Evolutionary conservation across 495 filamentous ascomycete species (phyloP), one percentile per base, ranked within the genome.

Genomic region (Penicillium flavigenum): DNA sequence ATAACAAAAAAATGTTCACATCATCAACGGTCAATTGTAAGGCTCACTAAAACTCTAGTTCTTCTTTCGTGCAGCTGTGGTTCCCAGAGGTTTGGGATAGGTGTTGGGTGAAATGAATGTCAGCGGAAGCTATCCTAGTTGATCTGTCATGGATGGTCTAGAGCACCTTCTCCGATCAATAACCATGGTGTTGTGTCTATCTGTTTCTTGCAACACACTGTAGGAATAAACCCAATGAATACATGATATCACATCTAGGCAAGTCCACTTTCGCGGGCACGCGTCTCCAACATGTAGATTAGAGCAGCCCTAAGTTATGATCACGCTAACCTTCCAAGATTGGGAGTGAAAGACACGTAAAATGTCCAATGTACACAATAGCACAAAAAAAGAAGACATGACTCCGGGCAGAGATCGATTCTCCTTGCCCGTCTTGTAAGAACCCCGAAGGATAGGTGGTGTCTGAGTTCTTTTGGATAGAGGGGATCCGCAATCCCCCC

Each of bases 1-100:
- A 55, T 55, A 55, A 34, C 53, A 47, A 55, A 24, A 51, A 51
- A 47, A 47, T 47, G 44, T 32, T 39, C 43, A 55, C 53, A 54
- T 43, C 42, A 45, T 38, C 36, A 29, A 39, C 43, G 43, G 53
- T 47, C 44, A 29, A 47, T 55, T 39, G 36, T 8, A n/a, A 8
- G 17, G n/a, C 36, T 17, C 11, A 39, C 36, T n/a, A 39, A 17
- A 17, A 7, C 10, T 39, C 17, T 39, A 17, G 16, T 39, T 9
- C 16, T 6, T 8, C n/a, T 39, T 0, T n/a, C 36, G 16, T 39
- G n/a, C 14, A 36, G 34, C 34, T 38, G 14, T 38, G 14, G 4
- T 16, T n/a, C 4, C 6, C 34, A 6, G 14, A n/a, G 14, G 34
- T 5, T 16, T 38, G 34, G 14, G 16, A 16, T 38, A 38, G 6